Conservation (phyloP, 345 rosid genomes). For the Gossypium turneri region DNA sequence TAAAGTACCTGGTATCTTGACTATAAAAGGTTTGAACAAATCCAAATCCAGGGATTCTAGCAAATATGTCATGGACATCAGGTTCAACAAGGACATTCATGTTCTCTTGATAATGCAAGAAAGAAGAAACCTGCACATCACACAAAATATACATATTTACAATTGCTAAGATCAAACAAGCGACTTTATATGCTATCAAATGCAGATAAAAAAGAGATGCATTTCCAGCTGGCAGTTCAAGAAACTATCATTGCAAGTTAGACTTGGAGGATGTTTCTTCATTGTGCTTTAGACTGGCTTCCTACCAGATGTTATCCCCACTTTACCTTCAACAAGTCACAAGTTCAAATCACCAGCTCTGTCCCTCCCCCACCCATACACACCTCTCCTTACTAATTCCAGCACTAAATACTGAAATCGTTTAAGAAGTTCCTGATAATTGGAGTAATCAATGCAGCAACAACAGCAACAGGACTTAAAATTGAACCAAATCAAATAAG, state of each 20-base stretch:
- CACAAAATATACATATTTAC: conserved; percentile 15
- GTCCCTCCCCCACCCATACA: background rate
- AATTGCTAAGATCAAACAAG: conserved; percentile 2
- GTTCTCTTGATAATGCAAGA: conserved; percentile 85
- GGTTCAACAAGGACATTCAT: conserved; percentile 98
- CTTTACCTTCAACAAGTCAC: background rate
- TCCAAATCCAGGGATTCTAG: conserved; percentile 97
- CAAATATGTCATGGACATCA: conserved; percentile 92
- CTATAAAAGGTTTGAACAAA: conserved; percentile 94
- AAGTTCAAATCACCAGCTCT: background rate
- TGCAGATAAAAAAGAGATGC: background rate
- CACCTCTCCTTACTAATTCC: background rate
- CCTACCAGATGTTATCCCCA: background rate
- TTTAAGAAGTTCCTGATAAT: background rate
- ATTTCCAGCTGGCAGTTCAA: background rate
- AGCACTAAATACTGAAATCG: background rate
- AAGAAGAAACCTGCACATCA: conserved; percentile 68
- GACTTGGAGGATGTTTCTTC: background rate
- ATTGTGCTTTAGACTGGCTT: background rate
- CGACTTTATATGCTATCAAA: background rate
- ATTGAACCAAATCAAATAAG: background rate
- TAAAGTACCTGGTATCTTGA: conserved; percentile 84
- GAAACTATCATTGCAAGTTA: background rate
- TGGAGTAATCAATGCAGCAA: background rate
- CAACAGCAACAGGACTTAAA: background rate